Conservation (phyloP, 1,284 basidiomycete genomes). For the Cryptococcus floricola region DNA sequence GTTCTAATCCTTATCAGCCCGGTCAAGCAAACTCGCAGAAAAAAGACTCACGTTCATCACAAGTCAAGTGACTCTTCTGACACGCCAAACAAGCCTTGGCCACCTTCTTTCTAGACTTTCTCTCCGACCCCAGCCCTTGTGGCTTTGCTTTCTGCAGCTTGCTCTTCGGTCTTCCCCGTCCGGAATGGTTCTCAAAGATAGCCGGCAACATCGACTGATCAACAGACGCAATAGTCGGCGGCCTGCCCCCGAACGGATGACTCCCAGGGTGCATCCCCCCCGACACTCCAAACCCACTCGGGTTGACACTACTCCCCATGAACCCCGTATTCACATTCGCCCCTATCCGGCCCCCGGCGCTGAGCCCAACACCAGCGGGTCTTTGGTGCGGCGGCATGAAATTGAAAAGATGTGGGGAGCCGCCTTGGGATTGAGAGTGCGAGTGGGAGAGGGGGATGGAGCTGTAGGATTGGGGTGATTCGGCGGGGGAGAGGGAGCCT, state of each 20-base stretch:
- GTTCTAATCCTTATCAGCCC: conserved; percentile 55
- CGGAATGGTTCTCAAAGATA: not conserved
- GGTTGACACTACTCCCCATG: not conserved
- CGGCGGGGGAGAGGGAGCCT: conserved; percentile 2
- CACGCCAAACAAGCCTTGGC: conserved; percentile 81
- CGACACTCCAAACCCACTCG: not conserved
- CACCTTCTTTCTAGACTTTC: conserved; percentile 45
- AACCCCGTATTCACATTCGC: conserved; percentile 1
- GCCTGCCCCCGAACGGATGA: too few species aligned
- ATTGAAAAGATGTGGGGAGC: not conserved
- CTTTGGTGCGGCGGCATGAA: not conserved
- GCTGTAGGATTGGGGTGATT: conserved; percentile 5
- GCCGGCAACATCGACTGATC: not conserved
- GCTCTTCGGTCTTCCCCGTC: conserved; percentile 9
- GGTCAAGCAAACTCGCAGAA: not conserved
- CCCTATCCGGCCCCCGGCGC: not conserved
- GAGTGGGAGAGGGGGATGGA: conserved; percentile 5
- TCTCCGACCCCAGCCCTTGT: conserved; percentile 13
- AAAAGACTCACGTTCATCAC: conserved; percentile 75
- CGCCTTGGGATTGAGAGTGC: conserved; percentile 5
- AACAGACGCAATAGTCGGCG: not conserved
- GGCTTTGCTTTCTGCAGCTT: conserved; percentile 8
- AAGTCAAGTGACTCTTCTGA: conserved; percentile 91
- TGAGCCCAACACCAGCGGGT: conserved; percentile 1
- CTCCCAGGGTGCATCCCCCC: too few species aligned